Conservation (phyloP, 352 stramenopile genomes). For the Phytopythium montanum region DNA sequence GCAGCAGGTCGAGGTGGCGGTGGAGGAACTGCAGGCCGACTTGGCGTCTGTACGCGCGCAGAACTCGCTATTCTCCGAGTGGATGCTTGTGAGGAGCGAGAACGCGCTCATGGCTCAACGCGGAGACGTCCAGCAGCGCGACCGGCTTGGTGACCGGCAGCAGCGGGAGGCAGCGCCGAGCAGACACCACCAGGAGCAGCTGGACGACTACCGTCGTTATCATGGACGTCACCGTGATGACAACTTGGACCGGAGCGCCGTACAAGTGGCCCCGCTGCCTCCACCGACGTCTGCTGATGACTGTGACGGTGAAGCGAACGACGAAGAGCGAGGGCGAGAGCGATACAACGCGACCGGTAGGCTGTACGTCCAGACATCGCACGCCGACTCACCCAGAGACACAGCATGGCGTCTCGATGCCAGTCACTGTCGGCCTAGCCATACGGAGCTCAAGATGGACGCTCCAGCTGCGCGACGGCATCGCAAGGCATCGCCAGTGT, state of each 20-base stretch:
- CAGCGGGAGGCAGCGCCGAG: conserved; percentile 1
- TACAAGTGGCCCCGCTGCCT: conserved; percentile 13
- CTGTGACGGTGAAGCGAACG: not conserved
- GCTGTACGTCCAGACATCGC: not conserved
- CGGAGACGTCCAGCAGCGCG: conserved; percentile 8
- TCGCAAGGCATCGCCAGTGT: conserved; percentile 9
- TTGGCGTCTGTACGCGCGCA: conserved; percentile 50
- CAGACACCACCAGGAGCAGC: not conserved
- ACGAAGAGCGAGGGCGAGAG: not conserved
- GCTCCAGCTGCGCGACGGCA: not conserved
- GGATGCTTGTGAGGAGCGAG: conserved; percentile 73
- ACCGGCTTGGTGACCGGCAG: conserved; percentile 5
- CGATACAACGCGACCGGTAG: not conserved
- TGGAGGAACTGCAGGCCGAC: conserved; percentile 58
- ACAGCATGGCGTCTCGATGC: not conserved
- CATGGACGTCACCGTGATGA: not conserved
- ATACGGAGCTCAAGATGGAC: not conserved
- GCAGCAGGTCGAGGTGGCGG: conserved; percentile 30
- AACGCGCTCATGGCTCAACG: conserved; percentile 38
- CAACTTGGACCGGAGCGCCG: conserved; percentile 1
- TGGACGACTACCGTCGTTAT: not conserved
- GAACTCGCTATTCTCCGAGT: conserved; percentile 72
- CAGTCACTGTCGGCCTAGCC: not conserved
- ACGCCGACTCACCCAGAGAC: not conserved
- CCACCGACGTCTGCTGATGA: conserved; percentile 1